These are phyloP conservation scores for Pythium periplocum DNA, from an alignment of 352 stramenopile species.

Conservation along the genomic window DNA sequence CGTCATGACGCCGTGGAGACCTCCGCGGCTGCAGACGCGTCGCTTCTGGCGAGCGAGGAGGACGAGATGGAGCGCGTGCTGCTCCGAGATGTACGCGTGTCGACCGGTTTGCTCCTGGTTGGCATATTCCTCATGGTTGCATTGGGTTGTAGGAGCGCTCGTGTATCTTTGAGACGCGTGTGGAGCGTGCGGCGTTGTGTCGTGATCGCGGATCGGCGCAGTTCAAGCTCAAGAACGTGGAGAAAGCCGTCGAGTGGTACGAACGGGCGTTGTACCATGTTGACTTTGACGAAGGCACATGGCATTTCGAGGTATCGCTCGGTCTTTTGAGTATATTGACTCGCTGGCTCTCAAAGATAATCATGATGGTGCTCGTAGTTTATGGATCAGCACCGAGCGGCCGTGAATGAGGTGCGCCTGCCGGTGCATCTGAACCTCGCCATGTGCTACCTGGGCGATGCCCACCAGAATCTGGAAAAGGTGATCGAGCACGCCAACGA, in stretches of 20 bases:
- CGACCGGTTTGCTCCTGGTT: neutral
- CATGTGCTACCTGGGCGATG: constrained; percentile 54
- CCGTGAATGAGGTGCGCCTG: constrained; percentile 66
- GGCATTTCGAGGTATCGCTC: constrained; percentile 65
- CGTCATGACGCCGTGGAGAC: no score
- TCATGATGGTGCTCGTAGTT: constrained; percentile 26
- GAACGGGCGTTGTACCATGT: constrained; percentile 73
- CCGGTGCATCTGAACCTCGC: constrained; percentile 80
- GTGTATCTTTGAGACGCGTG: constrained; percentile 79
- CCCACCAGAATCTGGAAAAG: constrained; percentile 33
- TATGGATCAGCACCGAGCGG: constrained; percentile 59
- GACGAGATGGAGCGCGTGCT: constrained; percentile 2
- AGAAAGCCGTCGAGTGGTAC: constrained; percentile 59
- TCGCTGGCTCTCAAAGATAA: neutral
- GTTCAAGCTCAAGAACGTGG: constrained; percentile 50
- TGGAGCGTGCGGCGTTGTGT: constrained; percentile 58
- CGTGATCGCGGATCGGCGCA: constrained; percentile 53
- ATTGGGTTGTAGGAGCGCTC: constrained; percentile 51
- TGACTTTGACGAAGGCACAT: constrained; percentile 83
- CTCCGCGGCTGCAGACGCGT: no score
- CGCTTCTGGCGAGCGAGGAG: no score
- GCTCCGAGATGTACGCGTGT: constrained; percentile 5
- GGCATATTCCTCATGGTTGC: no score
- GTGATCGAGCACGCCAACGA: constrained; percentile 60
- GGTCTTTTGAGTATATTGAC: neutral